Evolutionary conservation across 805 yeast species (phyloP), one percentile per base, ranked within the genome.

Genomic region (Yamadazyma olivae): DNA sequence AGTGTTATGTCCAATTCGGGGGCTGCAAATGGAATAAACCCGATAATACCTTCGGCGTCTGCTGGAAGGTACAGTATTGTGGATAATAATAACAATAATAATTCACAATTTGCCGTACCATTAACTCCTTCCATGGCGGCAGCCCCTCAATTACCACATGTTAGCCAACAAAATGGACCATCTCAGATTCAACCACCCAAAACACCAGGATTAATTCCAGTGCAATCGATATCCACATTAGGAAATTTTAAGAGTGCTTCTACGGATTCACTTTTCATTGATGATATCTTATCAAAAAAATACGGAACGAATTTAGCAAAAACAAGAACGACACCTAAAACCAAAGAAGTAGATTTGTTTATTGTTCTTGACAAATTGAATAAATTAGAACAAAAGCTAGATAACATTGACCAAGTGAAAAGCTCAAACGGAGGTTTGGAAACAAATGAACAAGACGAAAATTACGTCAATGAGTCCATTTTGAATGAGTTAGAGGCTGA

Each of bases 201-300:
- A n/a, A 38, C 41, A 9, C 49, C 46, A 9, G 41, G 34, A 13
- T 30, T 61, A 15, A 40, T 43, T 1, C 64, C 60, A 6, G 53
- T 53, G 17, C 54, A 54, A 31, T 62, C 68, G 5, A 57, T 60
- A 10, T 51, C 57, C 19, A 63, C 70, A 1, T 40, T 64, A 25
- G 57, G 57, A 3, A 61, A 60, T 32, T 53, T 61, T 33, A 51
- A 62, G 25, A 61, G 64, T 25, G 68, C 67, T 28, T 64, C 67
- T 35, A 61, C 65, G 26, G 71, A 64, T 39, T 59, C 66, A 17
- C 40, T 61, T 23, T 59, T 62, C 32, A 55, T 61, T 28, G 68
- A 63, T 34, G 67, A 61, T 31, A 43, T 58, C 15, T 41, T 62
- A 17, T 51, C 56, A 21, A 53, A 50, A 32, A 54, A 52, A 33